These are phyloP conservation scores for Ogataea polymorpha DNA, from an alignment of 805 yeast genomes.

Conservation along the genomic window DNA sequence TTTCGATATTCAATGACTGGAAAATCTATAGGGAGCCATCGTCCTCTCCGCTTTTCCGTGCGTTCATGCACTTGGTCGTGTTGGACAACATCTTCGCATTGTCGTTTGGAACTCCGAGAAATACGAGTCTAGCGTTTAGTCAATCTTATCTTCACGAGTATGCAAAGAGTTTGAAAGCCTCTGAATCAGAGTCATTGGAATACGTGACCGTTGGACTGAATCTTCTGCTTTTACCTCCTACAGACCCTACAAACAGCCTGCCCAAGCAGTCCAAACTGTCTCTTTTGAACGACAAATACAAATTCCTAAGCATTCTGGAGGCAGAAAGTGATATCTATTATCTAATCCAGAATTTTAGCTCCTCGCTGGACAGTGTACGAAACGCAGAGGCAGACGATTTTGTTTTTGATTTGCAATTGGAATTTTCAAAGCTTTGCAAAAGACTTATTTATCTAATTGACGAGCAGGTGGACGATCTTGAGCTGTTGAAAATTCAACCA, in stretches of 20 bases:
- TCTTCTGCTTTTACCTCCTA: slow-evolving; percentile 18
- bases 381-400: slow-evolving; percentile 25
- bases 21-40: slow-evolving; percentile 39
- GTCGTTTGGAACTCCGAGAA: slow-evolving; percentile 43
- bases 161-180: slow-evolving; percentile 12
- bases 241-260: slow-evolving; percentile 16
- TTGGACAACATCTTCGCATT: slow-evolving; percentile 53
- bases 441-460: slow-evolving; percentile 28
- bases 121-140: slow-evolving; percentile 23
- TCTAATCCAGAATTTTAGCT: slow-evolving; percentile 13
- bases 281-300: slow-evolving; percentile 20
- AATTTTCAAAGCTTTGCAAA: slow-evolving; percentile 28
- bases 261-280: slow-evolving; percentile 13
- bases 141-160: slow-evolving; percentile 17
- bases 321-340: slow-evolving; percentile 21
- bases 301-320: slow-evolving; percentile 28
- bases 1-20: slow-evolving; percentile 57
- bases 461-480: slow-evolving; percentile 32
- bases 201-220: slow-evolving; percentile 26
- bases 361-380: not conserved
- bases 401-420: slow-evolving; percentile 30
- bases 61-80: slow-evolving; percentile 45
- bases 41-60: slow-evolving; percentile 23
- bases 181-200: slow-evolving; percentile 18
- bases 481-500: slow-evolving; percentile 25